Conservation (phyloP, 2,329 filamentous ascomycete species). For the Penicillium thymicola region DNA sequence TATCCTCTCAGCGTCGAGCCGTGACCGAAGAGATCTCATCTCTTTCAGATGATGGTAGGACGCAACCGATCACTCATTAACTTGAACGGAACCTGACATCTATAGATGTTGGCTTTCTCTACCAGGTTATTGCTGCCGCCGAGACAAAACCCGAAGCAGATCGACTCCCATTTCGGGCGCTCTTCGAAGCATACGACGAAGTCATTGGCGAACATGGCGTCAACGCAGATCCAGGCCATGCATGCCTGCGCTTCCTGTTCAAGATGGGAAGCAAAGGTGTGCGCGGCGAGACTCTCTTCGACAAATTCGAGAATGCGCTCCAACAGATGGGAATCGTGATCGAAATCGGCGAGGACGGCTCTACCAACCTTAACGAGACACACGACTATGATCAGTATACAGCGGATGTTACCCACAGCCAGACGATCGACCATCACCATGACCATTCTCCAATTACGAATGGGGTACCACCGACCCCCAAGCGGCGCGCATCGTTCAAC, state of each 20-base stretch:
- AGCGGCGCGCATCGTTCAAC: slow-evolving; percentile 55
- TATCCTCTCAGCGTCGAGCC: slow-evolving; percentile 41
- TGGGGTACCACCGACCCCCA: slow-evolving; percentile 30
- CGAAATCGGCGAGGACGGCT: slow-evolving; percentile 53
- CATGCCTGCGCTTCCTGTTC: slow-evolving; percentile 75
- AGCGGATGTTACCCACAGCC: slow-evolving; percentile 23
- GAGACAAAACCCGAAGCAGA: slow-evolving; percentile 64
- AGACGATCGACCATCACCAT: slow-evolving; percentile 17
- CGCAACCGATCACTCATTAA: neutral
- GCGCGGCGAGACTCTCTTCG: slow-evolving; percentile 58
- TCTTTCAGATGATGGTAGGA: slow-evolving; percentile 61
- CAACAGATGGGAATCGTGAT: slow-evolving; percentile 68
- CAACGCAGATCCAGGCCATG: slow-evolving; percentile 69
- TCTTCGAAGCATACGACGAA: slow-evolving; percentile 77
- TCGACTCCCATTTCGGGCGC: slow-evolving; percentile 67
- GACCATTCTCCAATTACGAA: slow-evolving; percentile 25
- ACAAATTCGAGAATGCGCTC: slow-evolving; percentile 68
- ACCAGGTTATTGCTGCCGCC: slow-evolving; percentile 70
- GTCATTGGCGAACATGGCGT: slow-evolving; percentile 69
- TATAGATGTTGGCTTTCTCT: slow-evolving; percentile 73
- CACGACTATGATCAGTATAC: slow-evolving; percentile 28
- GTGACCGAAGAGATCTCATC: slow-evolving; percentile 40
- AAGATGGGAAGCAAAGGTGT: slow-evolving; percentile 64
- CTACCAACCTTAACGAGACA: slow-evolving; percentile 35
- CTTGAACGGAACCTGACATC: slow-evolving; percentile 1